A percentile compares a stretch with the other conserved stretches of the same genome.
Conservation (phyloP, 2,329 filamentous ascomycete species). For the Neobulgaria alba region DNA sequence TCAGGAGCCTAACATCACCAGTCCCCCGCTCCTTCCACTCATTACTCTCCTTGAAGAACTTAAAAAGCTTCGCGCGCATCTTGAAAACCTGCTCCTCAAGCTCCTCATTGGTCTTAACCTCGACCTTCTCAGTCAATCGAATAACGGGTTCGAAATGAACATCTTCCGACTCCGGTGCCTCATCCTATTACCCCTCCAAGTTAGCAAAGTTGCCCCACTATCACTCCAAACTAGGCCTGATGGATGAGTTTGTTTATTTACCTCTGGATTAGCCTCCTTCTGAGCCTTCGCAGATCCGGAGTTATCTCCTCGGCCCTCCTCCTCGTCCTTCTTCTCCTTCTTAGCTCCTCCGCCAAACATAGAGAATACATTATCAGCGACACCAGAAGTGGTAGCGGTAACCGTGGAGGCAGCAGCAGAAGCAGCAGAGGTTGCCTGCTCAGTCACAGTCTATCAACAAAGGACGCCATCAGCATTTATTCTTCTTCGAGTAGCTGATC, state of each 20-base stretch:
- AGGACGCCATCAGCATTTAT: slow-evolving; percentile 8
- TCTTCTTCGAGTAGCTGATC: background rate
- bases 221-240: background rate
- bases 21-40: slow-evolving; percentile 99
- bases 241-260: slow-evolving; percentile 9
- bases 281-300: slow-evolving; percentile 83
- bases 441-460: slow-evolving; percentile 22
- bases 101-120: slow-evolving; percentile 97
- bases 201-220: background rate
- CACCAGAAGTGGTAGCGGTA: slow-evolving; percentile 32
- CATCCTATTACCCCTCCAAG: slow-evolving; percentile 40
- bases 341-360: slow-evolving; percentile 98
- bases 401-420: slow-evolving; percentile 33
- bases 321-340: slow-evolving; percentile 86
- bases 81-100: slow-evolving; percentile 96
- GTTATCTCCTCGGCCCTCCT: slow-evolving; percentile 75
- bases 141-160: slow-evolving; percentile 97
- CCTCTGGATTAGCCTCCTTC: slow-evolving; percentile 39
- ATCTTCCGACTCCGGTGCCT: slow-evolving; percentile 78
- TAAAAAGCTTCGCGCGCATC: slow-evolving; percentile 99
- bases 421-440: slow-evolving; percentile 27
- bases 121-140: slow-evolving; percentile 91
- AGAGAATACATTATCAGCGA: slow-evolving; percentile 68
- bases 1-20: slow-evolving; percentile 89
- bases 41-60: slow-evolving; percentile 81